Percentiles rank a stretch among this genome's conserved stretches.
phyloP scores from a whole-genome alignment of 495 filamentous ascomycete genomes.

The Talaromyces borbonicus region DNA sequence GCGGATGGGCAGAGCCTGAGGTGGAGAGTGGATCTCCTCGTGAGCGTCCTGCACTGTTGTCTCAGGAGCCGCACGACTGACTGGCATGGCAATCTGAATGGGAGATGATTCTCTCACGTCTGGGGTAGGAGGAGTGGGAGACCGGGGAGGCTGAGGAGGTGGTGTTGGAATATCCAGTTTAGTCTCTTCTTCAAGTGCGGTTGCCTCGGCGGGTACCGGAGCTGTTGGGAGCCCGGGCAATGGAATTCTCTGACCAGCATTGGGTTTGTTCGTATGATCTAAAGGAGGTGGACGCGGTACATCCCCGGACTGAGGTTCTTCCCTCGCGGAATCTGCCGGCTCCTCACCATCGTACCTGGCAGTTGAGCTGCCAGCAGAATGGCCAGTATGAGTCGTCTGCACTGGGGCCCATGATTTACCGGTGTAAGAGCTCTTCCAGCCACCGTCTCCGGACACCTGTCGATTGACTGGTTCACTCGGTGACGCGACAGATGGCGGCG shows the following conservation, averaged over 20 bases:
- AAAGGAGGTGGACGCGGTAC: constrained; percentile 45
- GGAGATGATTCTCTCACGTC: constrained; percentile 53
- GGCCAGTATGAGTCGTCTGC: constrained; percentile 58
- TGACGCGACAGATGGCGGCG: constrained; percentile 22
- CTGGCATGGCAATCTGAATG: constrained; percentile 79
- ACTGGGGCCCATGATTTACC: constrained; percentile 86
- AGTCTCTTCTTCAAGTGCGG: constrained; percentile 37
- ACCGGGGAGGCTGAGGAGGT: constrained; percentile 49
- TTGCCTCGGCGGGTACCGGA: constrained; percentile 35
- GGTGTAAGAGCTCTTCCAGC: constrained; percentile 83
- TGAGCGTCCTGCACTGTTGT: constrained; percentile 39
- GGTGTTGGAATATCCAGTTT: constrained; percentile 37
- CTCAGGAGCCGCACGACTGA: constrained; percentile 52
- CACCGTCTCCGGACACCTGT: constrained; percentile 59
- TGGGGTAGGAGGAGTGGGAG: constrained; percentile 51
- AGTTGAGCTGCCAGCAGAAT: constrained; percentile 46
- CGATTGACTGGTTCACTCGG: constrained; percentile 37
- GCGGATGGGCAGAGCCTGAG: constrained; percentile 43
- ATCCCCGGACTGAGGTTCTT: not conserved
- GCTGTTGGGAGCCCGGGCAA: constrained; percentile 64
- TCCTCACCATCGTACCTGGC: constrained; percentile 40
- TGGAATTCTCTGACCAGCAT: constrained; percentile 47
- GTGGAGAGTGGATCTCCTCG: constrained; percentile 40
- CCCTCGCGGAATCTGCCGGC: constrained; percentile 40
- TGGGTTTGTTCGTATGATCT: constrained; percentile 51